These are phyloP conservation scores for Rosa hybrid DNA, from an alignment of 331 rosid species.

Conservation along the genomic window DNA sequence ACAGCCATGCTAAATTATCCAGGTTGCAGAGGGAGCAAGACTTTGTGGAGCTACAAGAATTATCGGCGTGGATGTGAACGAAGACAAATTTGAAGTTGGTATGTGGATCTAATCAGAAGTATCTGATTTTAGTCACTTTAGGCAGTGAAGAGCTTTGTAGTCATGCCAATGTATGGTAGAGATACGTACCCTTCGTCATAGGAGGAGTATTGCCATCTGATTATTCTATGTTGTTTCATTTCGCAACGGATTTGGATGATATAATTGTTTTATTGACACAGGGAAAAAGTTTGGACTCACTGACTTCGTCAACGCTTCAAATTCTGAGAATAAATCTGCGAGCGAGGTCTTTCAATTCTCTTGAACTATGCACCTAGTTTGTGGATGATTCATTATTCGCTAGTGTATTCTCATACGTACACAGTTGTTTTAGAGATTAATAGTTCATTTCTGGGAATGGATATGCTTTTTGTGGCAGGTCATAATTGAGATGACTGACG, in stretches of 20 bases:
- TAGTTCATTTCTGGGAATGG: not conserved
- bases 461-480: conserved; percentile 36
- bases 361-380: not conserved
- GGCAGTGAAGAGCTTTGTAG: not conserved
- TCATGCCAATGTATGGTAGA: not conserved
- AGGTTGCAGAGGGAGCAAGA: conserved; percentile 96
- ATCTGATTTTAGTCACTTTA: not conserved
- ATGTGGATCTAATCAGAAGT: conserved; percentile 11
- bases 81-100: conserved; percentile 70
- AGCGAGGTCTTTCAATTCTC: conserved; percentile 55
- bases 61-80: conserved; percentile 81
- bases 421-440: not conserved
- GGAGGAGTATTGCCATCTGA: not conserved
- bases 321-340: conserved; percentile 52
- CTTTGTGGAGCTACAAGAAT: conserved; percentile 79
- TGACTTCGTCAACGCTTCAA: conserved; percentile 56
- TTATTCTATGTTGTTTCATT: not conserved
- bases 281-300: conserved; percentile 85
- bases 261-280: conserved; percentile 13
- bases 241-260: not conserved
- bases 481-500: conserved; percentile 63
- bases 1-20: conserved; percentile 26
- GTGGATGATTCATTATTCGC: not conserved
- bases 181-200: not conserved
- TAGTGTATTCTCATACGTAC: not conserved